Conservation (phyloP, 768 basidiomycete genomes). For the Clavaria fumosa region DNA sequence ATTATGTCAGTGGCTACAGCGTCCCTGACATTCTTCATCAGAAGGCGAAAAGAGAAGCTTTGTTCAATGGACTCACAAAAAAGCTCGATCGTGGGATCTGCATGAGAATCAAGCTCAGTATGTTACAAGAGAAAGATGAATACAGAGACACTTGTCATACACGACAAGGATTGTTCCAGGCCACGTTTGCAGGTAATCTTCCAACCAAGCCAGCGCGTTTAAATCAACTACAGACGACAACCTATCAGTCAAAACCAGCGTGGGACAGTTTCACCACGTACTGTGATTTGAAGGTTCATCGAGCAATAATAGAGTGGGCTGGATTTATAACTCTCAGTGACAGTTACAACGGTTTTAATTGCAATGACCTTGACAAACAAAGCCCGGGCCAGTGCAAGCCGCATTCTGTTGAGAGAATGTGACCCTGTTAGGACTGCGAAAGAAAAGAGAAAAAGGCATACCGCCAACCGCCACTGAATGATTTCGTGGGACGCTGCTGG, state of each 20-base stretch:
- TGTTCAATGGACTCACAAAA: constrained; percentile 41
- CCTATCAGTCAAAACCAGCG: not conserved
- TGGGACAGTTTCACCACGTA: constrained; percentile 20
- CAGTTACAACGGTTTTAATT: not conserved
- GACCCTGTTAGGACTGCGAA: not conserved
- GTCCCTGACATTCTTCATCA: constrained; percentile 35
- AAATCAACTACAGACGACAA: constrained; percentile 47
- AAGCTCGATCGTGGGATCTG: constrained; percentile 94
- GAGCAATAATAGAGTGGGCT: constrained; percentile 64
- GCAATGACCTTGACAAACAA: constrained; percentile 76
- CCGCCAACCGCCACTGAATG: constrained; percentile 96
- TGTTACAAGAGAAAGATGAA: constrained; percentile 7
- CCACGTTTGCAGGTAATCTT: constrained; percentile 96
- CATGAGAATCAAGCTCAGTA: not conserved
- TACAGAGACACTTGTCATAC: constrained; percentile 27
- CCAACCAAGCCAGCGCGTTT: constrained; percentile 93
- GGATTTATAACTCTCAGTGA: constrained; percentile 8
- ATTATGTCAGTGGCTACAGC: constrained; percentile 96
- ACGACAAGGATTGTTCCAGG: constrained; percentile 83
- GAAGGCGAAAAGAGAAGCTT: not conserved
- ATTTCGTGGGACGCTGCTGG: constrained; percentile 66
- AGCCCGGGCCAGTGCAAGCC: constrained; percentile 86
- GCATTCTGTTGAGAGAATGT: constrained; percentile 47
- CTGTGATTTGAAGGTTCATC: constrained; percentile 98
- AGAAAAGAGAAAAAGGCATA: constrained; percentile 16